phyloP scores from a whole-genome alignment of 2,329 filamentous ascomycete species.

The Fusarium pininemorale region DNA sequence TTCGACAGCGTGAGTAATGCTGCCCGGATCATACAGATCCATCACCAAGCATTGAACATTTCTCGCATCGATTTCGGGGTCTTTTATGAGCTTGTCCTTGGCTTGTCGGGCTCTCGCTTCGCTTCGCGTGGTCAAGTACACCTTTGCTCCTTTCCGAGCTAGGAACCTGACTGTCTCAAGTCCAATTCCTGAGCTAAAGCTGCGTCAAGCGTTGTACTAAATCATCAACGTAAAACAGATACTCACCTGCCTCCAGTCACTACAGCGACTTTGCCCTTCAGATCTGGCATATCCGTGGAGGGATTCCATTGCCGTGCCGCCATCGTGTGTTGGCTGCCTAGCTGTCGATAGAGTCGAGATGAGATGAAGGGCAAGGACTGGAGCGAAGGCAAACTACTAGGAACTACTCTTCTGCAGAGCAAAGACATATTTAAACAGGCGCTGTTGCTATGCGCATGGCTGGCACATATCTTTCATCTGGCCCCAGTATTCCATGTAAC shows the following conservation, averaged over 20 bases:
- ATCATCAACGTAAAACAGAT: too few relatives aligned
- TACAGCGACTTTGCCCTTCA: background rate
- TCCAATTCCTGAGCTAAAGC: background rate
- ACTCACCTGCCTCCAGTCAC: background rate
- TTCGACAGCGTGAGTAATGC: background rate
- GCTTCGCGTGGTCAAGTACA: background rate
- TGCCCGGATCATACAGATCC: background rate
- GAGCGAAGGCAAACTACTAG: rapidly evolving
- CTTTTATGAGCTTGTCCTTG: rapidly evolving
- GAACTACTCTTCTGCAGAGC: background rate
- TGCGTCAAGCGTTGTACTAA: rapidly evolving
- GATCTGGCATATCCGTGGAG: rapidly evolving
- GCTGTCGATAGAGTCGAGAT: rapidly evolving
- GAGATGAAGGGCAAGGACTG: rapidly evolving
- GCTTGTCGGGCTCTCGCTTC: background rate
- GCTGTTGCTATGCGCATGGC: rapidly evolving
- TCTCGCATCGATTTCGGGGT: rapidly evolving
- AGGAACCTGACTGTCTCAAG: background rate
- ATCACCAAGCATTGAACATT: rapidly evolving
- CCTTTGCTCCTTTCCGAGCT: background rate
- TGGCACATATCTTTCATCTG: too few relatives aligned
- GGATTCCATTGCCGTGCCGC: background rate
- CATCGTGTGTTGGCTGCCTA: rapidly evolving
- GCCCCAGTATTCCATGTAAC: too few relatives aligned
- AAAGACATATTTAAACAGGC: background rate